Conservation (phyloP, 2,329 filamentous ascomycete genomes). For the Paraphoma chrysanthemicola region DNA sequence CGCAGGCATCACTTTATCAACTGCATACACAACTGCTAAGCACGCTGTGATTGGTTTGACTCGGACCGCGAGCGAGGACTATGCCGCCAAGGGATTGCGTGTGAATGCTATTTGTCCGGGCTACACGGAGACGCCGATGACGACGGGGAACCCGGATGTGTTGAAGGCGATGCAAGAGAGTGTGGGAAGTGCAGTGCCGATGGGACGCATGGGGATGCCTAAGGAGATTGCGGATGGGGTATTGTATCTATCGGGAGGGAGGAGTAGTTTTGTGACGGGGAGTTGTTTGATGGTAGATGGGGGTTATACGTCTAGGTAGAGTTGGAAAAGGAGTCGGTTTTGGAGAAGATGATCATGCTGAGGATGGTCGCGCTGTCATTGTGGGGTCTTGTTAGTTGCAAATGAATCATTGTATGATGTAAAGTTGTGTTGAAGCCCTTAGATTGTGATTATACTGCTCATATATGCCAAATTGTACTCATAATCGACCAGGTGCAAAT, state of each 20-base stretch:
- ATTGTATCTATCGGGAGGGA: slow-evolving; percentile 33
- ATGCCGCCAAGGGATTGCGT: slow-evolving; percentile 50
- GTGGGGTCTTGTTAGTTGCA: not conserved
- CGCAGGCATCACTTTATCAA: slow-evolving; percentile 50
- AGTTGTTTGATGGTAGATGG: slow-evolving; percentile 31
- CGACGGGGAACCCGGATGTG: slow-evolving; percentile 23
- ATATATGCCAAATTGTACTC: too few species aligned
- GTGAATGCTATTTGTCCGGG: slow-evolving; percentile 48
- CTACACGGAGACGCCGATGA: slow-evolving; percentile 31
- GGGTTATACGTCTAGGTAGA: slow-evolving; percentile 19
- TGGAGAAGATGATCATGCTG: not conserved
- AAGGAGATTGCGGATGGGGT: slow-evolving; percentile 36
- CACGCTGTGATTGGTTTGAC: slow-evolving; percentile 53
- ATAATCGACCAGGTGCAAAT: not conserved
- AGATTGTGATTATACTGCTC: too few species aligned
- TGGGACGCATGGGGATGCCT: slow-evolving; percentile 28
- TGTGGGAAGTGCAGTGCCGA: slow-evolving; percentile 28
- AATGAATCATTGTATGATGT: not conserved
- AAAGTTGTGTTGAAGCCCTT: too few species aligned
- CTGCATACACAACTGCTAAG: slow-evolving; percentile 48
- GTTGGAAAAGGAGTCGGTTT: not conserved
- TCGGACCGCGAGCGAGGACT: slow-evolving; percentile 53
- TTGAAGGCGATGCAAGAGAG: slow-evolving; percentile 33
- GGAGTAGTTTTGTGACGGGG: slow-evolving; percentile 34
- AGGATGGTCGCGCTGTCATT: too few species aligned